Conservation (phyloP, 306 rosid species). For the Lathyrus sativus region DNA sequence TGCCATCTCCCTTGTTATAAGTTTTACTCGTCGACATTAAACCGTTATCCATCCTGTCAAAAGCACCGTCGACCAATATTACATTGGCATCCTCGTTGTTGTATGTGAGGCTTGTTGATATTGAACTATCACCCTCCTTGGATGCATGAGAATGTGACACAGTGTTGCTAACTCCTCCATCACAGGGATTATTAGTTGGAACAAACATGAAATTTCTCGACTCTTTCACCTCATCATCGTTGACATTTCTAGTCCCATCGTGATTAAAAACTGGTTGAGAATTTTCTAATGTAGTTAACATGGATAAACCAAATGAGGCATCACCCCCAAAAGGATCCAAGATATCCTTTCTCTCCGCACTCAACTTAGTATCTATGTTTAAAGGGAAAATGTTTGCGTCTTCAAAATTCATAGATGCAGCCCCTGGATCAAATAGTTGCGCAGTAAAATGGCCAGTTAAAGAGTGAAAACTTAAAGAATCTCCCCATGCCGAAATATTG, state of each 20-base stretch:
- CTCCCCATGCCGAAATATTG: conserved; percentile 56
- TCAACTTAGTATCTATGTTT: conserved; percentile 44
- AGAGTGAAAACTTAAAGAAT: conserved; percentile 60
- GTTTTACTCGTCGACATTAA: conserved; percentile 59
- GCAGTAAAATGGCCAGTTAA: conserved; percentile 55
- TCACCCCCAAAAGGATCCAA: conserved; percentile 53
- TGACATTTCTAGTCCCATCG: conserved; percentile 72
- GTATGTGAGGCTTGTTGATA: conserved; percentile 48
- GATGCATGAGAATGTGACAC: conserved; percentile 40
- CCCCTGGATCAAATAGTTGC: conserved; percentile 50
- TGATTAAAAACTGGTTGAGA: conserved; percentile 51
- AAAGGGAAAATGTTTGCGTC: conserved; percentile 45
- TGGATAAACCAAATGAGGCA: conserved; percentile 58
- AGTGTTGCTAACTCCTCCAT: conserved; percentile 38
- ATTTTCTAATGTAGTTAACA: conserved; percentile 56
- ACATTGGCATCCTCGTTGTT: conserved; percentile 51
- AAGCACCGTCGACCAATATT: conserved; percentile 42
- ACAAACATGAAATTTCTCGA: conserved; percentile 53
- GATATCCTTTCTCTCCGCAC: conserved; percentile 51
- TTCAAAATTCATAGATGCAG: conserved; percentile 47
- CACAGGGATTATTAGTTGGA: conserved; percentile 49
- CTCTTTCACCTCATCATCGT: conserved; percentile 73
- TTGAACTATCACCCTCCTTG: conserved; percentile 42
- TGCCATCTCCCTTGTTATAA: conserved; percentile 41
- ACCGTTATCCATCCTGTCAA: conserved; percentile 50